Base-by-base conservation (phyloP, 225 moss, liverwort and hornwort genomes). In the Polytrichum formosum region DNA sequence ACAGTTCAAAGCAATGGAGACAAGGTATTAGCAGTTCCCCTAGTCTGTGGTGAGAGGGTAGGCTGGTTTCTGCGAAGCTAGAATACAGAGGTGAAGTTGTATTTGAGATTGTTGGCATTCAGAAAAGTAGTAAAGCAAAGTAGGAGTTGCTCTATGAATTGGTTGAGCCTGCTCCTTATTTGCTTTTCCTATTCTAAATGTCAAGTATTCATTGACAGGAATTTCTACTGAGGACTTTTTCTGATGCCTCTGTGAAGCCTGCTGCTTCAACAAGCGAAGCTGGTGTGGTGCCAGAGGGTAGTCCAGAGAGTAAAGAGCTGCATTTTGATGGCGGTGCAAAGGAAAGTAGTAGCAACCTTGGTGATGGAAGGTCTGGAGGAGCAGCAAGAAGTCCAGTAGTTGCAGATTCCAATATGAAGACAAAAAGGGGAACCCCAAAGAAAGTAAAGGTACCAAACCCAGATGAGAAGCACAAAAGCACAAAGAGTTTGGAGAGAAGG, bases 1-100 rank as follows among this genome's bases (percentile, higher is more conserved):
- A 84, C 83, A 61, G 70, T 75, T 69, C 83, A 81, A 37, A 94
- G 93, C 73, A 94, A 99, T 84, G 98, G 91, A 66, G 87, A 94
- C 69, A 94, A 91, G 92, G 98, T 99, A 81, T 56, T 68, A 22
- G 58, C 22, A 22, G 22, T 58, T 6, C 22, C 8, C 20, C 59
- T 46, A 1, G n/a, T 20, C n/a, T 66, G 46, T 21, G 8, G 46
- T 46, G 46, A 46, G 46, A 46, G 46, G 2, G 46, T 46, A 16
- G 46, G 16, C 13, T 16, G 46, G 46, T 46, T 16, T 46, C 13
- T 46, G 46, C 13, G 46, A 46, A 13, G 46, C 13, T 13, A 10
- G 46, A 46, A 13, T 46, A 16, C 16, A 46, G 46, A 46, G 13
- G 16, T 46, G 46, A 46, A 46, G 4, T 46, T 16, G 4, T 46